Evolutionary conservation across 371 early-diverging fungal species (phyloP), one percentile per base, ranked within the genome.

Genomic region (Actinomortierella wolfii): DNA sequence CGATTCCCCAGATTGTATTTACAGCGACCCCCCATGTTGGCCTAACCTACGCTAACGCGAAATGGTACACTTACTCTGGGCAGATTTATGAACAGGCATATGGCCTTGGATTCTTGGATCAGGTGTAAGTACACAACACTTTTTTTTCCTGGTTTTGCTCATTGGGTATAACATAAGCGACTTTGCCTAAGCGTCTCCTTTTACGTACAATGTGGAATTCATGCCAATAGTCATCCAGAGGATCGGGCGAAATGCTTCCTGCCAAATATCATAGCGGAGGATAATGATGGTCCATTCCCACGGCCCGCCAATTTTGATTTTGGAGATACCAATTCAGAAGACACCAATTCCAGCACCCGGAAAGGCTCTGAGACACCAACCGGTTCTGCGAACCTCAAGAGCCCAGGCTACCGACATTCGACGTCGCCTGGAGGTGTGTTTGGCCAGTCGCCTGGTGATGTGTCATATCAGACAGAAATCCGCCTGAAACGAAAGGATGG

Each of bases 1-100:
- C 88, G 2, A 87, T 87, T 42, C 88, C 88, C 3, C 88, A 87
- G 52, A 84, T 87, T 45, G 88, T 87, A 1, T 87, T 87, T 53
- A 86, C 86, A 0, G 82, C 86, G n/a, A 73, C 83, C 0, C 86
- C 86, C 18, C 78, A 81, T n/a, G 69, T 69, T 21, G 88, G 88
- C 1, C 56, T 87, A 24, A 85, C 83, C 0, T 87, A 82, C 69
- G 80, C 86, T 0, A 87, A 87, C 49, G 83, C 80, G 5, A 86
- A 87, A 55, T 87, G 88, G 88, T 77, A 77, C 18, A 74, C 57
- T 3, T 87, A 85, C 25, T 82, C 88, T 15, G 86, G 84, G 0
- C 79, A 81, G 54, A 71, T 79, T 6, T 84, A 82, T 73, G 80
- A 85, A 58, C 79, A 79, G 43, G 79, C 86, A 5, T 71, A 76